Evolutionary conservation across 805 yeast genomes (phyloP).

Genomic region (Wickerhamomyces canadensis): DNA sequence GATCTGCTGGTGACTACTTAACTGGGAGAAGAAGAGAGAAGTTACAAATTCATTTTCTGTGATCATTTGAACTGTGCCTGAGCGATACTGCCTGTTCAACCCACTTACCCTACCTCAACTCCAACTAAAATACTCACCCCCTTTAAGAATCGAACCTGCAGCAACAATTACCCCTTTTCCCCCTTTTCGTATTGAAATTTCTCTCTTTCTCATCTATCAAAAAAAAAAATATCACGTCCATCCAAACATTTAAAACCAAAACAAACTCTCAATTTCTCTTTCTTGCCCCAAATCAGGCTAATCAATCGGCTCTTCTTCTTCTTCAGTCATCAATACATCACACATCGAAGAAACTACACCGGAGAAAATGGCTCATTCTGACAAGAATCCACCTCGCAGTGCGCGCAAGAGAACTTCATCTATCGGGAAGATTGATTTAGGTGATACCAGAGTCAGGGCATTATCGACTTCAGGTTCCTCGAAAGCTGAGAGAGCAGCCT

Average conservation of each 20-base stretch:
- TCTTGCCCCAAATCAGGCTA: background rate
- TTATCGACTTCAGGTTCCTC: slow-evolving; percentile 61
- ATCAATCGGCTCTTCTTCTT: background rate
- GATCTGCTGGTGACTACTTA: no score
- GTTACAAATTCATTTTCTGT: no score
- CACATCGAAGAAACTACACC: no score
- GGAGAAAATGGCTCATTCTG: no score
- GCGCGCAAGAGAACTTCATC: slow-evolving; percentile 51
- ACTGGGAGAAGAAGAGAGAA: no score
- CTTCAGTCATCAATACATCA: no score
- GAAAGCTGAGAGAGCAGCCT: slow-evolving; percentile 34
- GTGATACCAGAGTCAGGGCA: slow-evolving; percentile 65
- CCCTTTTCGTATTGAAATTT: background rate
- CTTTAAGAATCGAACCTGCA: background rate
- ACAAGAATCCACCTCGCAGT: background rate
- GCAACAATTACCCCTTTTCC: background rate
- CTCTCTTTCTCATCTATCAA: background rate
- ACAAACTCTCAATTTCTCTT: background rate
- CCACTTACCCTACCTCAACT: no score
- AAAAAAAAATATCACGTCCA: no score
- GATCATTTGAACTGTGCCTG: background rate
- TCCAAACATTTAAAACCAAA: background rate
- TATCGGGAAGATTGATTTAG: slow-evolving; percentile 69
- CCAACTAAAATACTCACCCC: no score
- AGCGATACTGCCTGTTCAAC: background rate